Evolutionary conservation across 2,329 filamentous ascomycete genomes (phyloP), one percentile per base, ranked within the genome.

Genomic region (Calonectria pteridis): DNA sequence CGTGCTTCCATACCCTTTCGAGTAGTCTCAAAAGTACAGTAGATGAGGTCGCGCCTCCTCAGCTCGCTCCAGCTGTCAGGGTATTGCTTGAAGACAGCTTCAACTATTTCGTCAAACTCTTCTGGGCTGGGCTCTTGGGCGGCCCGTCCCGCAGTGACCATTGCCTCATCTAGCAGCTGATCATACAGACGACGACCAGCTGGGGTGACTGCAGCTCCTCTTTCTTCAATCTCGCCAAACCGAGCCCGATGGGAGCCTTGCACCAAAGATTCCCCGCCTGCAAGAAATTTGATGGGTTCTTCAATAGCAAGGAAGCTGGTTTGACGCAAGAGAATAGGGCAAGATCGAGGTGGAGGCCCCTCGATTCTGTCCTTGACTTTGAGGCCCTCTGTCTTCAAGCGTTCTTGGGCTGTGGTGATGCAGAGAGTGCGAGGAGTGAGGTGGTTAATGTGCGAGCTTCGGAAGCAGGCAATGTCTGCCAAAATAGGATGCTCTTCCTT

Each of bases 181-280:
- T 89, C 88, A 53, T 89, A 90, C 2, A 88, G 75, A 4, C 77
- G 72, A 3, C 88, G 81, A 0, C 88, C 88, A 14, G 83, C 81
- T 0, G 77, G 80, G 0, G 88, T 89, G 10, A 89, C 81, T 0
- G 88, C 88, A 1, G 85, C 86, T 0, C 88, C 88, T 6, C 88
- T 83, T 77, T 90, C 85, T 75, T 90, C 88, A 16, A 89, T 85
- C 77, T 90, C 88, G 0, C 88, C 88, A 58, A 89, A 89, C 0
- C 88, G 82, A 0, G 88, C 88, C 9, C 83, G 86, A 72, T 90
- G 88, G 0, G 82, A 84, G 6, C 85, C 86, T 1, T 78, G 65
- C 4, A 83, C 78, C 0, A 82, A 67, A 2, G 70, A 59, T 10
- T 59, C 67, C 4, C 14, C 26, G 87, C 87, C 0, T 13, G 31